phyloP scores from a whole-genome alignment of 306 rosid genomes.

The Gastrolobium villosum region DNA sequence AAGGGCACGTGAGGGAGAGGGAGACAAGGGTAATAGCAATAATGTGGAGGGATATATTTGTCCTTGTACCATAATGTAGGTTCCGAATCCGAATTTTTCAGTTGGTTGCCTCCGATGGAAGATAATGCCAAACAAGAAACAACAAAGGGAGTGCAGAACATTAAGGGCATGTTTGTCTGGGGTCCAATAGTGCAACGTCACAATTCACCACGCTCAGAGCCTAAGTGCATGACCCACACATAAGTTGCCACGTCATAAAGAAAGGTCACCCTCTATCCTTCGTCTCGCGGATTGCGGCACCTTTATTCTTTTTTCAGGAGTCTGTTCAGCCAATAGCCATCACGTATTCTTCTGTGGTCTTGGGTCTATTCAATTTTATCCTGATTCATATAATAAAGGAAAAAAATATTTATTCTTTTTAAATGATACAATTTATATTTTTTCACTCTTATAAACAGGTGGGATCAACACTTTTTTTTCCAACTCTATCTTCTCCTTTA shows the following conservation, averaged over 20 bases:
- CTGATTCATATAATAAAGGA: no score
- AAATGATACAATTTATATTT: no score
- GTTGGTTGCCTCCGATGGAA: background rate
- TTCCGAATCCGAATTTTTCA: background rate
- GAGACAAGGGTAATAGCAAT: constrained; percentile 27
- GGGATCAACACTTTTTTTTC: no score
- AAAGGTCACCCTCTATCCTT: background rate
- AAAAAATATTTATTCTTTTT: no score
- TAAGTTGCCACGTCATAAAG: background rate
- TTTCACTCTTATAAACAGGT: no score
- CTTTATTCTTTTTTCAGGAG: background rate
- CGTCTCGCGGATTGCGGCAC: constrained; percentile 27
- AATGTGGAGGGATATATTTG: constrained; percentile 25
- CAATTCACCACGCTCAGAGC: background rate
- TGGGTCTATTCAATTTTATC: constrained; percentile 27
- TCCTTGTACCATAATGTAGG: background rate
- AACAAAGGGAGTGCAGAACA: background rate
- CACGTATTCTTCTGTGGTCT: background rate
- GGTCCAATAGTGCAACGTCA: background rate
- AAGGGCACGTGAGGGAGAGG: constrained; percentile 25
- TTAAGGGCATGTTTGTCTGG: constrained; percentile 33
- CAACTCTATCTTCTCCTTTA: no score
- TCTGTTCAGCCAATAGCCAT: background rate
- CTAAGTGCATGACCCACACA: background rate
- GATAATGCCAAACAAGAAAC: background rate